These are phyloP conservation scores for Mortierella sp. DNA, from an alignment of 371 early-diverging fungal species.

Conservation along the genomic window DNA sequence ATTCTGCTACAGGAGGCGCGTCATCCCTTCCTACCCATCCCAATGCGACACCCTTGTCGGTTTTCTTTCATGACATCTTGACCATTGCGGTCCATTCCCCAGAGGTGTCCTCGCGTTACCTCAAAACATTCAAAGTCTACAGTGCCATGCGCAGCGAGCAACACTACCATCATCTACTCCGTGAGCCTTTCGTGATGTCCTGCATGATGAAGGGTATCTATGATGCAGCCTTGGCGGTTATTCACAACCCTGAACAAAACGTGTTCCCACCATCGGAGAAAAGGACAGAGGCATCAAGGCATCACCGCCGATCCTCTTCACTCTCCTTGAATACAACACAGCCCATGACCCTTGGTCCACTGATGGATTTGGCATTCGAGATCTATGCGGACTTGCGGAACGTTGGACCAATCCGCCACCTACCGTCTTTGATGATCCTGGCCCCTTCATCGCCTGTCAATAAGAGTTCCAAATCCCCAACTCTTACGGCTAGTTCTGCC, in stretches of 20 bases:
- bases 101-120: constrained; percentile 40
- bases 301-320: constrained; percentile 37
- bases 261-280: not conserved
- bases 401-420: constrained; percentile 42
- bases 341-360: constrained; percentile 44
- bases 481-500: constrained; percentile 4
- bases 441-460: constrained; percentile 14
- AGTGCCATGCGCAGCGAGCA: constrained; percentile 36
- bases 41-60: constrained; percentile 11
- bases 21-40: not conserved
- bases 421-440: constrained; percentile 21
- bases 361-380: constrained; percentile 51
- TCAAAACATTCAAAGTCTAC: constrained; percentile 51
- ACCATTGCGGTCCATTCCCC: constrained; percentile 43
- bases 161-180: constrained; percentile 28
- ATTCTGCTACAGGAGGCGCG: not conserved
- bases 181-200: constrained; percentile 47
- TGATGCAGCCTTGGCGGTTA: constrained; percentile 31
- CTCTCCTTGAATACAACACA: constrained; percentile 36
- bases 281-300: constrained; percentile 7
- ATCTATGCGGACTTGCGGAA: constrained; percentile 49
- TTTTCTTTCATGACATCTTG: constrained; percentile 46
- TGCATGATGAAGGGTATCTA: constrained; percentile 48
- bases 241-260: constrained; percentile 23
- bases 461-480: not conserved